Evolutionary conservation across 768 basidiomycete species (phyloP), one percentile per base, ranked within the genome.

Genomic region (Kwoniella mangroviensis): DNA sequence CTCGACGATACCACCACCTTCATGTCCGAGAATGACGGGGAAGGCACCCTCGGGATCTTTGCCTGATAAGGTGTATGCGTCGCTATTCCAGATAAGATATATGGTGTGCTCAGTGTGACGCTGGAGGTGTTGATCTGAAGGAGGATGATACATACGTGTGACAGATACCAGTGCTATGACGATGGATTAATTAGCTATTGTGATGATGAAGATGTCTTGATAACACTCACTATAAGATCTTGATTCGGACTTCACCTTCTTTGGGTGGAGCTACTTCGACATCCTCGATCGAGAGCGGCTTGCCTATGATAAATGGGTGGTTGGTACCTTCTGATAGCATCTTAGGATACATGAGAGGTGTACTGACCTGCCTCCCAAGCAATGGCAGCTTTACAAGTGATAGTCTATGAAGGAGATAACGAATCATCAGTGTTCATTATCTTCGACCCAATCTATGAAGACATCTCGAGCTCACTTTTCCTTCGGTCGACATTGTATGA

Each of bases 31-130:
- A 79, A 98, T 94, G 73, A 92, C 90, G 45, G 94, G 94, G 86
- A 95, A 96, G 59, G 90, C 82, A 71, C 94, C 95, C 88, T 98
- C 97, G 53, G 94, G 90, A 83, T 99, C 96, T 84, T 91, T 91
- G 67, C 95, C 94, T 82, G 93, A 94, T 81, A 94, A 90, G 71
- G 94, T 95, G 86, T 95, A 98, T 81, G 95, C 94, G 79, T 98
- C 95, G 65, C 84, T 84, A 62, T 21, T 0, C 1, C 15, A 21
- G 5, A 51, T 51, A 9, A 51, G 49, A 51, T 17, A 51, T 51
- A 5, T 51, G 5, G 3, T 26, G 54, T 22, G n/a, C 19, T n/a
- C 12, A 12, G 24, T 42, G 2, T 19, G 7, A 6, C 13, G 42
- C 40, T 7, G 19, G 0, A 34, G 34, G 34, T 3, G 1, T 3